A percentile compares a stretch with the other conserved stretches of the same genome.
These are phyloP conservation scores for Daldinia grandis DNA, from an alignment of 495 filamentous ascomycete species.

Conservation along the genomic window DNA sequence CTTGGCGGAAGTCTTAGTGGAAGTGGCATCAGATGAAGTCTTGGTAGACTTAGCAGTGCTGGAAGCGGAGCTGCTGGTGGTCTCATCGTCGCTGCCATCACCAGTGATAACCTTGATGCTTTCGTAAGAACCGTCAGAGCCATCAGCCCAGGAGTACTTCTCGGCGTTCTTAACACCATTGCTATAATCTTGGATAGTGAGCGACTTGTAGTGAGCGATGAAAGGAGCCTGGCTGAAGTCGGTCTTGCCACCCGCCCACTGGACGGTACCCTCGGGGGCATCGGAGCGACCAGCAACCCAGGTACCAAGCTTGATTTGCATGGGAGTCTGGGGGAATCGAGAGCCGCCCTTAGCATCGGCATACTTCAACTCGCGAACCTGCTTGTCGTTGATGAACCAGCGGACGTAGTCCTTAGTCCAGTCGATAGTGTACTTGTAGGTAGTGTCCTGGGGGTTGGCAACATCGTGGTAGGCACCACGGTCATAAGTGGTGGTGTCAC, in stretches of 20 bases:
- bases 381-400: conserved; percentile 81
- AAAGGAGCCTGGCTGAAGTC: conserved; percentile 81
- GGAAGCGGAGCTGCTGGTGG: conserved; percentile 25
- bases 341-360: conserved; percentile 63
- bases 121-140: conserved; percentile 72
- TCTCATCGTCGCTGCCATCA: conserved; percentile 70
- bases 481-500: conserved; percentile 76
- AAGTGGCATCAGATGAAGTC: conserved; percentile 30
- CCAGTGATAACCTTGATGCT: conserved; percentile 78
- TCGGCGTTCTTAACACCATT: conserved; percentile 75
- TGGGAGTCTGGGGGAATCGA: conserved; percentile 90
- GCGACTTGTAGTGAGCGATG: conserved; percentile 82
- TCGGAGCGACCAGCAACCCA: conserved; percentile 83
- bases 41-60: conserved; percentile 34
- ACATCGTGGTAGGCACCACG: conserved; percentile 74
- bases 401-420: conserved; percentile 80
- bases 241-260: conserved; percentile 86
- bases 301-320: conserved; percentile 84
- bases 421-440: conserved; percentile 88
- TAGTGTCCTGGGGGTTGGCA: conserved; percentile 66
- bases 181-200: conserved; percentile 86
- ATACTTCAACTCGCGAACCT: conserved; percentile 75
- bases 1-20: conserved; percentile 39
- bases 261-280: conserved; percentile 76
- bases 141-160: conserved; percentile 78